phyloP scores from a whole-genome alignment of 2,329 filamentous ascomycete species.

The Venturia effusa region DNA sequence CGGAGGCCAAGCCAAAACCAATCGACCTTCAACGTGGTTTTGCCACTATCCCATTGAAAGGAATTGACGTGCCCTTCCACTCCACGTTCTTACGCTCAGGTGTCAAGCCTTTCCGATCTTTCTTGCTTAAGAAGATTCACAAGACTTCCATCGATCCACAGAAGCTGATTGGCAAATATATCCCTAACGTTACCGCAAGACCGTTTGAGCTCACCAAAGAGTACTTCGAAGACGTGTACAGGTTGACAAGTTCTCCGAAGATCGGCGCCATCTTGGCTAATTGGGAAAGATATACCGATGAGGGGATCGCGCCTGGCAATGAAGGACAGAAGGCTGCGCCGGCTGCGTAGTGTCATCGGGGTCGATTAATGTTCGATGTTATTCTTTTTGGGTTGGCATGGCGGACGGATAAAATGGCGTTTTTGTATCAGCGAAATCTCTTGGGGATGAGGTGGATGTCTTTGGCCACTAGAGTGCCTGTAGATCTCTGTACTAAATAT shows the following conservation, averaged over 20 bases:
- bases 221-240: slow-evolving; percentile 99
- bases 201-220: slow-evolving; percentile 95
- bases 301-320: background rate
- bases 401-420: background rate
- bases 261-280: slow-evolving; percentile 77
- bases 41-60: slow-evolving; percentile 90
- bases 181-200: slow-evolving; percentile 93
- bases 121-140: slow-evolving; percentile 99
- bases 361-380: background rate
- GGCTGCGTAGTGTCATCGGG: slow-evolving; percentile 2
- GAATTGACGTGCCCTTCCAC: slow-evolving; percentile 99
- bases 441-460: background rate
- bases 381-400: background rate
- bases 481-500: background rate
- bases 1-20: slow-evolving; percentile 76
- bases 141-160: slow-evolving; percentile 96
- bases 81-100: slow-evolving; percentile 95
- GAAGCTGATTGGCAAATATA: slow-evolving; percentile 97
- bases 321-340: slow-evolving; percentile 7
- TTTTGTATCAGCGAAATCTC: background rate
- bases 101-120: slow-evolving; percentile 97
- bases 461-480: background rate
- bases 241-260: slow-evolving; percentile 70
- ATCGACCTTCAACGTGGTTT: slow-evolving; percentile 89
- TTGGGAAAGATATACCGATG: slow-evolving; percentile 41